Percentiles rank a stretch among this genome's conserved stretches.
These are phyloP conservation scores for Brettanomyces bruxellensis DNA, from an alignment of 805 yeast genomes.

Conservation along the genomic window DNA sequence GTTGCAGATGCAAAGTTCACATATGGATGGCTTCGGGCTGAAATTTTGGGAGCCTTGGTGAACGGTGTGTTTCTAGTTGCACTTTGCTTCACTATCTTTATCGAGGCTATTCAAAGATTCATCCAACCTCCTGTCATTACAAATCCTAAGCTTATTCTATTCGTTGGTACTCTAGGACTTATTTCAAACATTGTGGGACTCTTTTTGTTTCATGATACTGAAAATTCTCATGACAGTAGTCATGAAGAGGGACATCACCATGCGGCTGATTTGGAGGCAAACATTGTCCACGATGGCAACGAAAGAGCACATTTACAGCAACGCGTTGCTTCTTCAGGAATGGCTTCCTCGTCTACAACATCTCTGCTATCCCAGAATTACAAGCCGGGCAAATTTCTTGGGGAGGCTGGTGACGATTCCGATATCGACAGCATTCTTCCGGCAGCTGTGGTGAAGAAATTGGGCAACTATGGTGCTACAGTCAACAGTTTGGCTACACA, in stretches of 20 bases:
- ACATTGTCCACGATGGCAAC: constrained; percentile 2
- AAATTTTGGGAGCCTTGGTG: constrained; percentile 87
- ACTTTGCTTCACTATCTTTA: constrained; percentile 80
- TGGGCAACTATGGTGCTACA: constrained; percentile 3
- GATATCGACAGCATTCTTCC: constrained; percentile 22
- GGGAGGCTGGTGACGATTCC: constrained; percentile 10
- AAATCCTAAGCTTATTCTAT: constrained; percentile 73
- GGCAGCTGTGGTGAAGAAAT: constrained; percentile 16
- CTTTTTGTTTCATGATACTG: constrained; percentile 56
- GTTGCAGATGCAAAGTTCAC: constrained; percentile 85
- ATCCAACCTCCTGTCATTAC: constrained; percentile 69
- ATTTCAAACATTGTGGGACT: constrained; percentile 77
- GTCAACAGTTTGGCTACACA: constrained; percentile 4
- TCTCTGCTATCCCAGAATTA: neutral
- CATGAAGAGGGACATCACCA: constrained; percentile 28
- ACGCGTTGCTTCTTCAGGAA: neutral
- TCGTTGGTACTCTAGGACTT: constrained; percentile 80
- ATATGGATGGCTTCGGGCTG: constrained; percentile 98
- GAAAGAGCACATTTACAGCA: neutral
- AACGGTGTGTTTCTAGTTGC: constrained; percentile 92
- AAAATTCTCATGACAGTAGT: constrained; percentile 52
- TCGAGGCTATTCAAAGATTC: constrained; percentile 89
- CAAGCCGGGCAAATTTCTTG: neutral
- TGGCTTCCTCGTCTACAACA: neutral
- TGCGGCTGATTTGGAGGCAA: constrained; percentile 8